These are phyloP conservation scores for Penicillium ochrochloron DNA, from an alignment of 495 filamentous ascomycete genomes.

Conservation along the genomic window DNA sequence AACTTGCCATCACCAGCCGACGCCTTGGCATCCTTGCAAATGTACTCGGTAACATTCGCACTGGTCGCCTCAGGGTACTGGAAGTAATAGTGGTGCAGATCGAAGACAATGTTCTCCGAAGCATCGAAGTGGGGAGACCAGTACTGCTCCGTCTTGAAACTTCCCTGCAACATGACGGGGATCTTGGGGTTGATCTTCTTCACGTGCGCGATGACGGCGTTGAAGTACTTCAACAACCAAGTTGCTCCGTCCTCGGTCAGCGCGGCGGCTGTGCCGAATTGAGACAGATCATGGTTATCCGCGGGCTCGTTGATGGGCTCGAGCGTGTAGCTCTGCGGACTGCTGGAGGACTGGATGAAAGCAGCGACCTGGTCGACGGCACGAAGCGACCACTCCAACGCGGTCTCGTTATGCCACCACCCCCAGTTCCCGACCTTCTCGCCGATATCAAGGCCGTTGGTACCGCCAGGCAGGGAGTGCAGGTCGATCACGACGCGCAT, in stretches of 20 bases:
- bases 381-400: conserved; percentile 32
- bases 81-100: conserved; percentile 39
- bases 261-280: conserved; percentile 37
- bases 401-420: conserved; percentile 37
- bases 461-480: conserved; percentile 40
- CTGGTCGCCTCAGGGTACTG: conserved; percentile 31
- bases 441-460: conserved; percentile 37
- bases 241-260: conserved; percentile 31
- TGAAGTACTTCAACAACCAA: conserved; percentile 36
- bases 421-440: conserved; percentile 35
- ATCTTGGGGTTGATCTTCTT: conserved; percentile 24
- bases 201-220: conserved; percentile 29
- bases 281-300: conserved; percentile 32
- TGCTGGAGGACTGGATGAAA: conserved; percentile 32
- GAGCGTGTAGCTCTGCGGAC: conserved; percentile 33
- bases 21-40: conserved; percentile 27
- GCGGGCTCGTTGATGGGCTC: conserved; percentile 39
- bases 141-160: conserved; percentile 33
- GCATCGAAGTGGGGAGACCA: conserved; percentile 30
- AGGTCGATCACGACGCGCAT: conserved; percentile 42
- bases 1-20: conserved; percentile 35
- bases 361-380: conserved; percentile 32
- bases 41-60: conserved; percentile 26
- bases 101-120: conserved; percentile 35
- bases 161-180: conserved; percentile 39